Evolutionary conservation across 345 rosid species (phyloP), one percentile per base, ranked within the genome.

Genomic region (Ceriops tagal): DNA sequence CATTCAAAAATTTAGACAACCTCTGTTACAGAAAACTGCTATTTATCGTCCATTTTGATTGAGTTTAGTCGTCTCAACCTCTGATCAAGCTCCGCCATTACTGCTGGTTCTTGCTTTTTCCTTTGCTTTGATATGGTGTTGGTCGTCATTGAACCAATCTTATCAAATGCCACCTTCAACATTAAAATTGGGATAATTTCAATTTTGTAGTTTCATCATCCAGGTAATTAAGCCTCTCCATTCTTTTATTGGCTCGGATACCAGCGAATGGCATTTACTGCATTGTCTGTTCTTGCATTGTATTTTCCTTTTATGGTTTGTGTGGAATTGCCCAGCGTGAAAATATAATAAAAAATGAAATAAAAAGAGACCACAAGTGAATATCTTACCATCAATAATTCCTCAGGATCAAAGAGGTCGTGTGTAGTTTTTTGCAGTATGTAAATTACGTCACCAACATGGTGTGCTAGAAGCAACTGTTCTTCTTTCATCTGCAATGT

Each of bases 101-200:
- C 99, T 15, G 97, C 97, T 2, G 97, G 88, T 78, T 96, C 98
- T 77, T 92, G 99, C 80, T 88, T 96, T 79, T 96, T 96, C 85
- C 99, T 83, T 78, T 92, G 88, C 85, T 96, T 96, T 0, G 97
- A 96, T 79, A 96, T 84, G 0, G 92, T 89, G 84, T 88, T 84
- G 21, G 98, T 89, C 10, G 93, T 90, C 98, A 96, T 83, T 0
- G 91, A 89, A 47, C 99, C 96, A 0, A 92, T 82, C 73, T 89
- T 87, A 79, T 92, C 98, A 63, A 87, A 90, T 4, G 99, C 99
- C 77, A 96, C 97, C 98, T 96, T 84, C 77, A 66, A 27, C 15
- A 63, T 65, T 67, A 49, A 39, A 27, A 64, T 51, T 26, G 22
- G 35, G 26, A 20, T 55, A 59, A 3, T 32, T 68, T 75, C n/a